Evolutionary conservation across 2,329 filamentous ascomycete species (phyloP), one percentile per base, ranked within the genome.

Genomic region (Lachnellula subtilissima): DNA sequence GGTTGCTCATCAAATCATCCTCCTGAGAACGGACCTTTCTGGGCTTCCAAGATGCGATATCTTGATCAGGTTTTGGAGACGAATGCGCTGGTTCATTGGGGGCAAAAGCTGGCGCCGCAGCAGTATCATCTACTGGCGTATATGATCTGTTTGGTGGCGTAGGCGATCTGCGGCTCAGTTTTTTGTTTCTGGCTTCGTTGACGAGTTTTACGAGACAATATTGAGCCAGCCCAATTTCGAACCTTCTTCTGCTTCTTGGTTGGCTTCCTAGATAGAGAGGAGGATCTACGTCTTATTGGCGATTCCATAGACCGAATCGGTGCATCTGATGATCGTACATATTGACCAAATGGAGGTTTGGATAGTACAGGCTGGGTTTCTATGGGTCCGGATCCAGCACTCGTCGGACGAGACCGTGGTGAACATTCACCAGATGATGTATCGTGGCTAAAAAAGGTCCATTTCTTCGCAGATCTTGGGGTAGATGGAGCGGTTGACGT

Each of bases 231-330:
- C 78, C 78, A 81, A 12, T 75, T 77, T 67, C 89, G 91, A 56
- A 93, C 88, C 70, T 88, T 88, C 73, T 89, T 91, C 67, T 86
- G 81, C 60, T 82, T 81, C 73, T 78, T 82, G 56, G 66, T 73
- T 14, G 65, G 62, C 48, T 70, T 70, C 42, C 64, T 63, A 3
- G 66, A 65, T 47, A 64, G 56, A 0, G 66, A 69, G 32, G 66
- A 69, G 36, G 65, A 65, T 52, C 63, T 62, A 17, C 69, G 63
- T 28, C 65, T 63, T 48, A 48, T 45, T 17, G 56, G 57, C 25
- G 53, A 63, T 53, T 66, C 67, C 48, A 59, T 60, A 12, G 62
- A 63, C 46, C 35, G 61, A 45, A 67, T 60, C 22, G 63, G 59
- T n/a, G 56, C 51, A 45, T 68, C 62, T n/a, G 57, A 22, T 15